Base-by-base conservation (phyloP, 1,139 yeast genomes). In the Kodamaea sp. region DNA sequence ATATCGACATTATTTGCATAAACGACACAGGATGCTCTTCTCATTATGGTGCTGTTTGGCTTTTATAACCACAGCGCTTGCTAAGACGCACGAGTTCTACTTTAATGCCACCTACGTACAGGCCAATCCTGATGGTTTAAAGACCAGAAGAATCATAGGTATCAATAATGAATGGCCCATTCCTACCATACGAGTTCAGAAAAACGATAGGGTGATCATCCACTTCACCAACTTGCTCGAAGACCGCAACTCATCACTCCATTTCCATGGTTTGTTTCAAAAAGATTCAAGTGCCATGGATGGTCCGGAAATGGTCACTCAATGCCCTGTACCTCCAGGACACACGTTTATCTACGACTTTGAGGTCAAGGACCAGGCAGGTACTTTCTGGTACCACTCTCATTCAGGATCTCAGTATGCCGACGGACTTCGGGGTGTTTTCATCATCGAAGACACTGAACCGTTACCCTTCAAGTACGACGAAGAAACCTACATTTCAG, bases 311-410 rank as follows among this genome's bases (percentile, higher is more conserved):
- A 73, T 75, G 71, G 79, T 83, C 25, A 80, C 88, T 7, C 90
- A 83, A 57, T 84, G 92, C 59, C 90, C 92, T 19, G 78, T 84
- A 38, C 74, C 80, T 28, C 83, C 85, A 14, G 83, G 83, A 22
- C 73, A 70, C 38, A 71, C 86, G 1, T 75, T 73, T 51, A 53
- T 78, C 22, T 84, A 83, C 58, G 83, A 76, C 54, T 83, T 84
- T 51, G 75, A 79, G 3, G 80, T 82, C 22, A 68, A 65, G 20
- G 72, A 76, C 37, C 90, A 84, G 59, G 76, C 72, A 6, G 94
- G 94, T 30, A 76, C 88, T 9, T 84, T 68, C 57, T 84, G 92
- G 94, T 83, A 83, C 59, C 94, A 84, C 55, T 80, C 89, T n/a
- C 94, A 84, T 53, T 73, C 85, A 31, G 79, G 82, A 1, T 73